Conservation (phyloP, 192 early-diverging fungal species). For the Podila epigama region DNA sequence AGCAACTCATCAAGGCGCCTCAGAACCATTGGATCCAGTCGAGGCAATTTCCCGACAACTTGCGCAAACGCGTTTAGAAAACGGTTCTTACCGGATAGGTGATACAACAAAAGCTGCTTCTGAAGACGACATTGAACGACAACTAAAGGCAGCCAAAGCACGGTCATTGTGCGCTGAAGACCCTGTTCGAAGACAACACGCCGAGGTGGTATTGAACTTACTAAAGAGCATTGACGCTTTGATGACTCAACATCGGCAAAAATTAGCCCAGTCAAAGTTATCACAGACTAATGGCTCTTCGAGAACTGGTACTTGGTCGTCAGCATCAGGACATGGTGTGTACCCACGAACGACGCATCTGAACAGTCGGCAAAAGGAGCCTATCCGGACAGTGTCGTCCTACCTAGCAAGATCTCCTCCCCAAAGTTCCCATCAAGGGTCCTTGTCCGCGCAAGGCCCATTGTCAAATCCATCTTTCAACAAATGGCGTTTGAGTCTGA, state of each 20-base stretch:
- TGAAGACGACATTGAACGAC: slow-evolving; percentile 24
- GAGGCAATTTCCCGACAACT: slow-evolving; percentile 43
- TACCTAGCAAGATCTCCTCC: too few species aligned
- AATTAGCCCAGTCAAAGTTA: slow-evolving; percentile 19
- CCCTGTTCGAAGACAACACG: slow-evolving; percentile 37
- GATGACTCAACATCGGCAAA: slow-evolving; percentile 26
- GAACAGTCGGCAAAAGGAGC: neutral
- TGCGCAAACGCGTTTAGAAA: slow-evolving; percentile 13
- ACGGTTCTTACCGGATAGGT: too few species aligned
- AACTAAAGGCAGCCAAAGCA: slow-evolving; percentile 23
- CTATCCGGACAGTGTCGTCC: neutral
- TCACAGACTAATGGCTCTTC: slow-evolving; percentile 4
- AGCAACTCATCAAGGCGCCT: neutral
- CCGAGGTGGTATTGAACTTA: slow-evolving; percentile 26
- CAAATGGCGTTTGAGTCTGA: neutral
- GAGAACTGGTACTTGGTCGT: neutral
- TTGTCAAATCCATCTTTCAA: neutral
- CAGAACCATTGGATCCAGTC: slow-evolving; percentile 9
- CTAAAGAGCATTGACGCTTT: slow-evolving; percentile 40
- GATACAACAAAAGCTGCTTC: slow-evolving; percentile 8
- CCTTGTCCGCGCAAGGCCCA: neutral
- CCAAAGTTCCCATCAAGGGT: too few species aligned
- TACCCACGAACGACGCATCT: neutral
- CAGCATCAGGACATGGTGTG: neutral
- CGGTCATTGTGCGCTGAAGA: slow-evolving; percentile 24